These are phyloP conservation scores for Fraxinus velutina DNA, from an alignment of 305 asterid genomes.

Conservation along the genomic window DNA sequence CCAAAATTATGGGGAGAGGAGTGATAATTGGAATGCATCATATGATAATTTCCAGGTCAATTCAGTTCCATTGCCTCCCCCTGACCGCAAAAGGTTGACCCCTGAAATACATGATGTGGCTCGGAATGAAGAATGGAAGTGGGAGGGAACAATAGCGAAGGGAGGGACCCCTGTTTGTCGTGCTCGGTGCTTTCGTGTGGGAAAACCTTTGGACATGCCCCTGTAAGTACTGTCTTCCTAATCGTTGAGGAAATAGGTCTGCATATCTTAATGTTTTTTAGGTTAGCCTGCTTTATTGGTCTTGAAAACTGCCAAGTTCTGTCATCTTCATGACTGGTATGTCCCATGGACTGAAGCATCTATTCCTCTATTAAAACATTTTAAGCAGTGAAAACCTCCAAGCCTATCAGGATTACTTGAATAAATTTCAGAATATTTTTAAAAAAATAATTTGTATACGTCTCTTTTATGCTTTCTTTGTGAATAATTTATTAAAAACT, in stretches of 20 bases:
- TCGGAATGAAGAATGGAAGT: conserved; percentile 74
- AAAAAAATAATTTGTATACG: background rate
- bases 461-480: background rate
- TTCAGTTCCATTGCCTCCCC: conserved; percentile 37
- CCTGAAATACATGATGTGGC: conserved; percentile 47
- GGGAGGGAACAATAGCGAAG: conserved; percentile 94
- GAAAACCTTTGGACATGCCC: conserved; percentile 67
- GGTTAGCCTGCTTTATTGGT: background rate
- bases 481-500: background rate
- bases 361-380: background rate
- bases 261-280: background rate
- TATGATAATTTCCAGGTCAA: conserved; percentile 46
- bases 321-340: background rate
- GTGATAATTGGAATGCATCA: conserved; percentile 44
- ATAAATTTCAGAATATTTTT: conserved; percentile 8
- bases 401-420: background rate
- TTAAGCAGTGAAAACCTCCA: background rate
- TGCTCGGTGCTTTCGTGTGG: conserved; percentile 97
- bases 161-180: conserved; percentile 82
- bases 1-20: conserved; percentile 45
- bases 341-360: background rate
- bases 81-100: conserved; percentile 45
- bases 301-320: background rate
- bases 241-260: background rate
- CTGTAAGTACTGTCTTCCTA: conserved; percentile 57